phyloP scores from a whole-genome alignment of 2,329 filamentous ascomycete genomes.

The Sclerotinia nivalis region DNA sequence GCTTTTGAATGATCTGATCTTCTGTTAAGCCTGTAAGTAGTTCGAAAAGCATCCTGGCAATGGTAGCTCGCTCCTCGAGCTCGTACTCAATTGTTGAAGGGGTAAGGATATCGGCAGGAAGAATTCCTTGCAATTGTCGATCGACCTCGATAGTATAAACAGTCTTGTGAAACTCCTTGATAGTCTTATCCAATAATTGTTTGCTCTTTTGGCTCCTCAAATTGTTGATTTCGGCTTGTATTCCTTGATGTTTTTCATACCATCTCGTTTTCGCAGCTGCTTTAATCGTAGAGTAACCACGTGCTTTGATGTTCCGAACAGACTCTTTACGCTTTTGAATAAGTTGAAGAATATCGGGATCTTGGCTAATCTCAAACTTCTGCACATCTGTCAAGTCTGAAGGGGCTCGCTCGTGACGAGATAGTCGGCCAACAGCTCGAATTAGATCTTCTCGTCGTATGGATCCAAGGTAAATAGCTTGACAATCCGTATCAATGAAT shows the following conservation, averaged over 20 bases:
- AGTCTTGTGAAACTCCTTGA: neutral
- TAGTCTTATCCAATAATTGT: neutral
- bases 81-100: neutral
- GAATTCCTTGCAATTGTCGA: neutral
- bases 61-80: neutral
- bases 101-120: neutral
- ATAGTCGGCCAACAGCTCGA: slow-evolving; percentile 16
- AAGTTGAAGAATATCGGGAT: neutral
- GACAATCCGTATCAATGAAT: neutral
- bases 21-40: neutral
- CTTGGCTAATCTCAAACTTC: neutral
- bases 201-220: neutral
- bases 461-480: neutral
- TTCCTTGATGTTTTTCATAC: neutral
- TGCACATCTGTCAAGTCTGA: neutral
- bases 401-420: neutral
- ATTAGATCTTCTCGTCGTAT: neutral
- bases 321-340: slow-evolving; percentile 21
- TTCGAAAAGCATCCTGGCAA: neutral
- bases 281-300: neutral
- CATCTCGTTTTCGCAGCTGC: neutral
- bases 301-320: neutral
- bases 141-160: neutral
- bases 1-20: neutral
- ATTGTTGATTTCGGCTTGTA: neutral